These are phyloP conservation scores for Lactarius trivialis DNA, from an alignment of 768 basidiomycete species.

Conservation along the genomic window DNA sequence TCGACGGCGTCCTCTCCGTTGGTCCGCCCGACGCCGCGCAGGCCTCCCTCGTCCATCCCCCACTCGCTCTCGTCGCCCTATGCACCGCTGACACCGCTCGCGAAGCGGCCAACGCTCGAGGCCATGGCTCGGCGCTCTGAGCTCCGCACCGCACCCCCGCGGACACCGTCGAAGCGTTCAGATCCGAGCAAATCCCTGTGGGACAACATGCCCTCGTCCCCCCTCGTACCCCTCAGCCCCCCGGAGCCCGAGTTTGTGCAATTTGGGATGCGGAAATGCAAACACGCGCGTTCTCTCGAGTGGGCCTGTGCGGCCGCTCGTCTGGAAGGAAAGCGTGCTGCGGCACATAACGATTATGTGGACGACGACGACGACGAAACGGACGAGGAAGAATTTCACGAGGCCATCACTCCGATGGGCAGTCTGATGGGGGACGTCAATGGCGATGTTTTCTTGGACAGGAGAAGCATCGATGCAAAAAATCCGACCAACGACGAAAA, in stretches of 20 bases:
- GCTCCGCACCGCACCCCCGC: conserved; percentile 24
- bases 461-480: neutral
- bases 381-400: conserved; percentile 54
- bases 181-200: conserved; percentile 23
- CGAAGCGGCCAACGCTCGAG: conserved; percentile 30
- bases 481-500: neutral
- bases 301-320: conserved; percentile 36
- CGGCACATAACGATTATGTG: conserved; percentile 19
- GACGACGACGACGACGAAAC: conserved; percentile 40
- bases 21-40: conserved; percentile 5
- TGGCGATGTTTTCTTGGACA: conserved; percentile 4
- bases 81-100: conserved; percentile 12
- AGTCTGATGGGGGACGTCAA: conserved; percentile 18
- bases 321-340: conserved; percentile 38
- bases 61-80: conserved; percentile 19
- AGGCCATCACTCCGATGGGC: conserved; percentile 54
- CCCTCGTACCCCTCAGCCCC: conserved; percentile 18
- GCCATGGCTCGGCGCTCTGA: conserved; percentile 31
- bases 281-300: conserved; percentile 29
- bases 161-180: conserved; percentile 23
- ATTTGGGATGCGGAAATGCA: conserved; percentile 23
- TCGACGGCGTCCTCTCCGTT: neutral
- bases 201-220: conserved; percentile 21
- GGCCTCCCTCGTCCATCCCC: neutral
- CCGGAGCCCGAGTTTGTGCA: conserved; percentile 29